Conservation (phyloP, 345 rosid species). For the Mangifera indica region DNA sequence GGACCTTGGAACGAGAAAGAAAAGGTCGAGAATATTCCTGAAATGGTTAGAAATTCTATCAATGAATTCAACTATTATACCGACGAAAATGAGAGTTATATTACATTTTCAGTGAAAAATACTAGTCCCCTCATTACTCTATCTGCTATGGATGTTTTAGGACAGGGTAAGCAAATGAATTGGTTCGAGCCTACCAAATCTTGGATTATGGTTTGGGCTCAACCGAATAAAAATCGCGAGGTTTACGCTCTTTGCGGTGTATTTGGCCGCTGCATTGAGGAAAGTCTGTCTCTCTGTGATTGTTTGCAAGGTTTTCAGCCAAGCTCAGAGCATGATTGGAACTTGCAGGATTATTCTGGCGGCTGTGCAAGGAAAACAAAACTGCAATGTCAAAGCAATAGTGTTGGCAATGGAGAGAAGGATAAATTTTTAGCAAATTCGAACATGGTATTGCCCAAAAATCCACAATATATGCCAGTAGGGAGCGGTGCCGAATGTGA, state of each 20-base stretch:
- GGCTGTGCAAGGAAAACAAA: constrained; percentile 26
- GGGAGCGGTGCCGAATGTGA: constrained; percentile 14
- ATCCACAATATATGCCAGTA: background rate
- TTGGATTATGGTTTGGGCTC: constrained; percentile 27
- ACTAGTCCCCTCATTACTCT: background rate
- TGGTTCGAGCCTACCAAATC: constrained; percentile 5
- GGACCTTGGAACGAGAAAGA: constrained; percentile 60
- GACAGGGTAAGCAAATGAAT: constrained; percentile 11
- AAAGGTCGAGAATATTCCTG: constrained; percentile 48
- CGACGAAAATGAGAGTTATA: constrained; percentile 32
- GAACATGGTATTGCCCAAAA: background rate
- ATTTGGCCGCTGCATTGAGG: constrained; percentile 22
- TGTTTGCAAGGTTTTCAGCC: constrained; percentile 35
- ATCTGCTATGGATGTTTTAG: constrained; percentile 12
- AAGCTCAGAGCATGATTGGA: constrained; percentile 20
- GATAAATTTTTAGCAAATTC: constrained; percentile 12
- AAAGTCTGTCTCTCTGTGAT: constrained; percentile 4
- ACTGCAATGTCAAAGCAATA: background rate
- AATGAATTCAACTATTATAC: constrained; percentile 20
- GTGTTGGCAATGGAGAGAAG: background rate
- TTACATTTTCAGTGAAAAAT: constrained; percentile 29
- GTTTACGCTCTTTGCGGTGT: constrained; percentile 30
- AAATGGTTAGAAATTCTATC: constrained; percentile 4
- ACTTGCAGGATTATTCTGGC: constrained; percentile 8
- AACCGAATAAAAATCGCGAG: constrained; percentile 18